phyloP scores from a whole-genome alignment of 2,329 filamentous ascomycete genomes.

The Cytospora leucostoma region DNA sequence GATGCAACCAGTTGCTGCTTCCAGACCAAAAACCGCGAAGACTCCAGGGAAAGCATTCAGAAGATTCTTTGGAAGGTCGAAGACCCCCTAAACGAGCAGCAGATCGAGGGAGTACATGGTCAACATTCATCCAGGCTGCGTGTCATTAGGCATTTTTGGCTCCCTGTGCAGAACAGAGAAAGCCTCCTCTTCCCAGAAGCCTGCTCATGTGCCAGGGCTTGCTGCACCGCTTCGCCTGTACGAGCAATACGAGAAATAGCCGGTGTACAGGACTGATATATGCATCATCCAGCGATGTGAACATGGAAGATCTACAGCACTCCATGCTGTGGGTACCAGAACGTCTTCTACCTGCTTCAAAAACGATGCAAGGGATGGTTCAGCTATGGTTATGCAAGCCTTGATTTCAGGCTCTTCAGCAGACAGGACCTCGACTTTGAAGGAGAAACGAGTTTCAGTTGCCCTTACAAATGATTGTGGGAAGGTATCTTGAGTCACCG shows the following conservation, averaged over 20 bases:
- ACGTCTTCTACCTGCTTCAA: background rate
- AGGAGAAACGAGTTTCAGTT: too few relatives aligned
- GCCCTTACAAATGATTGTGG: too few relatives aligned
- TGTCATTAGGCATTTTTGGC: background rate
- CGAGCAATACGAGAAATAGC: background rate
- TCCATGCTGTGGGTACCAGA: too few relatives aligned
- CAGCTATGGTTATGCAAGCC: background rate
- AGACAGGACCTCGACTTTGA: background rate
- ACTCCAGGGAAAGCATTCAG: constrained; percentile 35
- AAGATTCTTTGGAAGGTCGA: constrained; percentile 35
- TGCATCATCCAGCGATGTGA: background rate
- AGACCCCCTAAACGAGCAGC: constrained; percentile 25
- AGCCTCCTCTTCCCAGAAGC: background rate
- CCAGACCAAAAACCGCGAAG: constrained; percentile 41
- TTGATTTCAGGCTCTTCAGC: background rate
- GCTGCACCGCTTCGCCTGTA: background rate
- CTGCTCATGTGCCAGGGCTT: background rate
- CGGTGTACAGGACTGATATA: background rate
- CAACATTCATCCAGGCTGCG: background rate
- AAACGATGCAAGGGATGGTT: background rate
- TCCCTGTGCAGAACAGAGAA: background rate
- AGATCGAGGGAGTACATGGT: too few relatives aligned
- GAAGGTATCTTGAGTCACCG: too few relatives aligned
- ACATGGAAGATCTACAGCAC: background rate
- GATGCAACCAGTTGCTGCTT: constrained; percentile 26